These are phyloP conservation scores for Papiliotrema flavescens DNA, from an alignment of 1,284 basidiomycete species.

Conservation along the genomic window DNA sequence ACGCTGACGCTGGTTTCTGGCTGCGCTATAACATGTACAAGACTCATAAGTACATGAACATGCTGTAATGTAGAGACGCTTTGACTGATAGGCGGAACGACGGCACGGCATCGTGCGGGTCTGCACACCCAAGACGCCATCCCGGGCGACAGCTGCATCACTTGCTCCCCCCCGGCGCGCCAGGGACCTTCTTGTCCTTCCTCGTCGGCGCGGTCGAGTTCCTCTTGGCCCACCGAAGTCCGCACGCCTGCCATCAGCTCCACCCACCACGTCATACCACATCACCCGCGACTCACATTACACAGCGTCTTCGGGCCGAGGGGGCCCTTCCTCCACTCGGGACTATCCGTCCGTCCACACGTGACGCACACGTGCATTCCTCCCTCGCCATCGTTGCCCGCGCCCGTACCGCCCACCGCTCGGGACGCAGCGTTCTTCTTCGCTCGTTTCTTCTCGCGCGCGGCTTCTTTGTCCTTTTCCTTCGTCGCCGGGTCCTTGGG, in stretches of 20 bases:
- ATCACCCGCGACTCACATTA: constrained; percentile 35
- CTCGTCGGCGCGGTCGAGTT: constrained; percentile 36
- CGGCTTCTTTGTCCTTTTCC: not conserved
- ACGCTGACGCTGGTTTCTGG: too few relatives aligned
- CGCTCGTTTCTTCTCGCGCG: constrained; percentile 19
- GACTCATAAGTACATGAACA: too few relatives aligned
- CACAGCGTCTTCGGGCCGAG: constrained; percentile 49
- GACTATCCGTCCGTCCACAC: constrained; percentile 48
- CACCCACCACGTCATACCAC: not conserved
- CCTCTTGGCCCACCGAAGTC: constrained; percentile 46
- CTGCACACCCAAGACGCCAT: too few relatives aligned
- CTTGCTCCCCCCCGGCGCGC: not conserved
- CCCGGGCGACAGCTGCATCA: too few relatives aligned
- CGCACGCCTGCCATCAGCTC: constrained; percentile 33
- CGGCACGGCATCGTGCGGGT: too few relatives aligned
- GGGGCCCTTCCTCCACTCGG: constrained; percentile 50
- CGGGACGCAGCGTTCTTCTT: constrained; percentile 10
- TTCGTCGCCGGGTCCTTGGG: constrained; percentile 14
- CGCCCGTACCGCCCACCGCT: not conserved
- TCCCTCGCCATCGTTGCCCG: constrained; percentile 24
- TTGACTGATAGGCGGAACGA: too few relatives aligned
- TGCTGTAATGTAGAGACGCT: too few relatives aligned
- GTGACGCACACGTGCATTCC: constrained; percentile 46
- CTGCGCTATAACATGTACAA: too few relatives aligned
- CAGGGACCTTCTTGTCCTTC: constrained; percentile 25